phyloP scores from a whole-genome alignment of 192 early-diverging fungal species.

The Umbelopsis sp. region DNA sequence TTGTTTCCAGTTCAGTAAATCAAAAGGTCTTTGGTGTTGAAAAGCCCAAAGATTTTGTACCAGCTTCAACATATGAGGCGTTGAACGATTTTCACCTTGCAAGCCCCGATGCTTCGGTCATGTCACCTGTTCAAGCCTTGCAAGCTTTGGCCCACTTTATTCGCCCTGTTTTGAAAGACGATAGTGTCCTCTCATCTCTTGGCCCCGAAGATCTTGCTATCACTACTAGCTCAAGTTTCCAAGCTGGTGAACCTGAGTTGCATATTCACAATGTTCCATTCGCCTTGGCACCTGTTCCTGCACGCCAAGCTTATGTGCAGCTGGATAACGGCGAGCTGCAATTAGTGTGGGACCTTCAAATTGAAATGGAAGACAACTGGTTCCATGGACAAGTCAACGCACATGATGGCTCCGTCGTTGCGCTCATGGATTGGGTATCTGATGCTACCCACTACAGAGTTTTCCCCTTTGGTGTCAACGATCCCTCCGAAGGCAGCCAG shows the following conservation, averaged over 20 bases:
- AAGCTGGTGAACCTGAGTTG: slow-evolving; percentile 39
- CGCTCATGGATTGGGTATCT: slow-evolving; percentile 86
- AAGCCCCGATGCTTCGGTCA: slow-evolving; percentile 25
- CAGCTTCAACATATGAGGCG: background rate
- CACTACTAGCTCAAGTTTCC: slow-evolving; percentile 39
- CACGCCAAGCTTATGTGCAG: slow-evolving; percentile 67
- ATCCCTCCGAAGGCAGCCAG: slow-evolving; percentile 72
- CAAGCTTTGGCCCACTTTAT: slow-evolving; percentile 63
- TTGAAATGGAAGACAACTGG: slow-evolving; percentile 84
- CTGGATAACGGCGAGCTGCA: slow-evolving; percentile 55
- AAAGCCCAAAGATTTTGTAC: background rate
- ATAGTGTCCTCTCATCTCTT: slow-evolving; percentile 21
- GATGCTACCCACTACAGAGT: slow-evolving; percentile 76
- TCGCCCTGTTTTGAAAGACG: slow-evolving; percentile 52
- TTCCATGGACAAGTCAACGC: slow-evolving; percentile 73
- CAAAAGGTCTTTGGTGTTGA: slow-evolving; percentile 5
- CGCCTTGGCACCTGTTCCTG: slow-evolving; percentile 58
- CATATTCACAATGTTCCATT: slow-evolving; percentile 55
- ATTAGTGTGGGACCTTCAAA: slow-evolving; percentile 82
- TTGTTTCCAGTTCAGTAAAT: background rate
- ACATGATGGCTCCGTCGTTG: slow-evolving; percentile 59
- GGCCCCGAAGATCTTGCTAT: slow-evolving; percentile 23
- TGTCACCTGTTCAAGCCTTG: slow-evolving; percentile 68
- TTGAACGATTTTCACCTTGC: slow-evolving; percentile 17
- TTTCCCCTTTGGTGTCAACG: slow-evolving; percentile 78